Evolutionary conservation across 208 protist genomes (phyloP).

Genomic region (Entamoeba dispar): DNA sequence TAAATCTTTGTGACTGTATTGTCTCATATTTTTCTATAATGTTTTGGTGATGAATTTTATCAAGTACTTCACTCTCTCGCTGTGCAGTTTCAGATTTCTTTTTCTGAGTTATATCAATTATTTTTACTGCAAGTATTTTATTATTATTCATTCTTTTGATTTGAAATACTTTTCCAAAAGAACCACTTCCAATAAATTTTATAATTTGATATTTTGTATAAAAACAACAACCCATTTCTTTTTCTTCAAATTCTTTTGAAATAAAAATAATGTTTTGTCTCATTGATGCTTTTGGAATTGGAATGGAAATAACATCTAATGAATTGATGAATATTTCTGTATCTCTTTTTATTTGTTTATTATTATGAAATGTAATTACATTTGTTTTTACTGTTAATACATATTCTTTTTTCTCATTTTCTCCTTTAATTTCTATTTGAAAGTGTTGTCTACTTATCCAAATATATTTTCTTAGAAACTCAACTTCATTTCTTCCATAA

Average conservation of each 20-base stretch:
- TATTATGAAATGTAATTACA: background rate
- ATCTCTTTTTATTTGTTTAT: background rate
- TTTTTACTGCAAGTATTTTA: background rate
- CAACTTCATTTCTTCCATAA: too few species aligned
- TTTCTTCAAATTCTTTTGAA: background rate
- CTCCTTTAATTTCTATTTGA: background rate
- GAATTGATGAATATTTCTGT: background rate
- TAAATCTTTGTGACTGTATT: background rate
- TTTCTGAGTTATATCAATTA: background rate
- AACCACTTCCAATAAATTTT: background rate
- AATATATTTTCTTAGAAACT: background rate
- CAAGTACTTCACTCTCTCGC: background rate
- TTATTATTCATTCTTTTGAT: background rate
- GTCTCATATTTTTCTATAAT: background rate
- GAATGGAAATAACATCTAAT: background rate
- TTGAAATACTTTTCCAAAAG: background rate
- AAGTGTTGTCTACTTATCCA: background rate
- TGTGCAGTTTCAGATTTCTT: background rate
- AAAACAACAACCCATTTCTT: background rate
- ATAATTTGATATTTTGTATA: background rate
- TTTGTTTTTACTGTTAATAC: background rate
- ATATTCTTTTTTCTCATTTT: background rate
- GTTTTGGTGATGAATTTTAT: background rate
- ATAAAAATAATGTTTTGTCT: background rate
- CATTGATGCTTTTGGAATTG: background rate